These are phyloP conservation scores for Neocucurbitaria cava DNA, from an alignment of 2,329 filamentous ascomycete species.

Conservation along the genomic window DNA sequence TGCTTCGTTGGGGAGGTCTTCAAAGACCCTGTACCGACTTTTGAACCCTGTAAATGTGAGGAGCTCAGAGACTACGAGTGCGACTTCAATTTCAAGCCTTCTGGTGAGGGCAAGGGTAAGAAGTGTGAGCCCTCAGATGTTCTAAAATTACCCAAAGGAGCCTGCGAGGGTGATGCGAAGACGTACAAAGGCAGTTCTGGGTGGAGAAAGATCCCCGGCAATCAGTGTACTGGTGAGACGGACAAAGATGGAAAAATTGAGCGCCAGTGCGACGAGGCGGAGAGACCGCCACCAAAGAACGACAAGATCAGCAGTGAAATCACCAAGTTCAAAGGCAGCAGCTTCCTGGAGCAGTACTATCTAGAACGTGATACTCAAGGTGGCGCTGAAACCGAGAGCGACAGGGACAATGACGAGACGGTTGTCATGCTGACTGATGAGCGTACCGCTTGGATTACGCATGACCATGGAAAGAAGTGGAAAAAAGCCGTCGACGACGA, in stretches of 20 bases:
- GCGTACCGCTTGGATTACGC: constrained; percentile 73
- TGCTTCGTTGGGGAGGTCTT: constrained; percentile 91
- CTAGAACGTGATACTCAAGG: constrained; percentile 71
- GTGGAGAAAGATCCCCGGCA: constrained; percentile 83
- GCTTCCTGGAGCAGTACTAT: constrained; percentile 70
- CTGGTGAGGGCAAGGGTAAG: constrained; percentile 57
- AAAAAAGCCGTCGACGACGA: constrained; percentile 72
- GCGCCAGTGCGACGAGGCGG: constrained; percentile 72
- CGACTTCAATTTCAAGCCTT: constrained; percentile 83
- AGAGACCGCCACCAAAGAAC: constrained; percentile 61
- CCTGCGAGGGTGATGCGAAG: constrained; percentile 74
- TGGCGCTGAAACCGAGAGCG: constrained; percentile 80
- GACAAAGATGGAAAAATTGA: constrained; percentile 64
- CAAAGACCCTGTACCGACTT: constrained; percentile 74
- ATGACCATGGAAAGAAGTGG: constrained; percentile 92
- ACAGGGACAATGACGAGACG: constrained; percentile 72
- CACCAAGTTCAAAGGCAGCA: constrained; percentile 67
- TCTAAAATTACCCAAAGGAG: constrained; percentile 71
- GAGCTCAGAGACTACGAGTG: constrained; percentile 86
- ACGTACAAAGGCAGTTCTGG: constrained; percentile 87
- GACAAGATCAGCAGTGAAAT: constrained; percentile 71
- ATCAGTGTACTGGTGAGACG: constrained; percentile 55
- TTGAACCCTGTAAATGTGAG: constrained; percentile 80
- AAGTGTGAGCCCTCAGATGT: constrained; percentile 72
- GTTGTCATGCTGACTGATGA: constrained; percentile 67